phyloP scores from a whole-genome alignment of 2,329 filamentous ascomycete genomes.

The Tolypocladium guangdongense region DNA sequence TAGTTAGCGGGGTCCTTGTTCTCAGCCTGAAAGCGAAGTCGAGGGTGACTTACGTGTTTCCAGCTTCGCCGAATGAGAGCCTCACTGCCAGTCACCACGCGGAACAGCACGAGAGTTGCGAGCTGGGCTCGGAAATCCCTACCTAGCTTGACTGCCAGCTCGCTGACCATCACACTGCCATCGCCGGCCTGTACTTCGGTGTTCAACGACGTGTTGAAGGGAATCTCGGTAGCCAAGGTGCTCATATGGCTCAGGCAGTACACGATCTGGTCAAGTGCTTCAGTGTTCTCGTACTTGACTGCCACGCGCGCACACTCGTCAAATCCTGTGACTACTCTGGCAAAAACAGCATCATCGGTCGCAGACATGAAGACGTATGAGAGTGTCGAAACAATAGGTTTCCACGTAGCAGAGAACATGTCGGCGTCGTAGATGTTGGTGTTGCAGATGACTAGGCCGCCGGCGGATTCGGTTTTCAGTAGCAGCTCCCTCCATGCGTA shows the following conservation, averaged over 20 bases:
- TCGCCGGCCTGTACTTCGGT: slow-evolving; percentile 90
- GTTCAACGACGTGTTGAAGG: slow-evolving; percentile 78
- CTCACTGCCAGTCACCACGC: slow-evolving; percentile 80
- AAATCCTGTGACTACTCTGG: slow-evolving; percentile 85
- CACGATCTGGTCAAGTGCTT: slow-evolving; percentile 87
- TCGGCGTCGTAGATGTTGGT: slow-evolving; percentile 95
- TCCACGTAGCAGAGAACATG: slow-evolving; percentile 96
- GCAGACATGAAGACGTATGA: slow-evolving; percentile 99
- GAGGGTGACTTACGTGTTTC: slow-evolving; percentile 48
- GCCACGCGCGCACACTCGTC: slow-evolving; percentile 94
- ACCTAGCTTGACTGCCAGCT: slow-evolving; percentile 91
- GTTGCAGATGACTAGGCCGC: slow-evolving; percentile 65
- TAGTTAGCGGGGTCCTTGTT: background rate
- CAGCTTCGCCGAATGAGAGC: slow-evolving; percentile 63
- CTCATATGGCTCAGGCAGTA: slow-evolving; percentile 86
- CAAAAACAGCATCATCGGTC: slow-evolving; percentile 90
- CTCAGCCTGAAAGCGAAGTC: background rate
- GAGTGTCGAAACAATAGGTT: slow-evolving; percentile 83
- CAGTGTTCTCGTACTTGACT: slow-evolving; percentile 68
- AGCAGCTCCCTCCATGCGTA: slow-evolving; percentile 95
- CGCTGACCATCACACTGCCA: slow-evolving; percentile 95
- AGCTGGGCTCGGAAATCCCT: slow-evolving; percentile 88
- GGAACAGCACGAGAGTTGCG: slow-evolving; percentile 89
- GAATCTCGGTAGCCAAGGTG: slow-evolving; percentile 64
- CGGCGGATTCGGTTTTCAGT: slow-evolving; percentile 68